Conservation (phyloP, 257 asterid species). For the Cynanchum wilfordii region DNA sequence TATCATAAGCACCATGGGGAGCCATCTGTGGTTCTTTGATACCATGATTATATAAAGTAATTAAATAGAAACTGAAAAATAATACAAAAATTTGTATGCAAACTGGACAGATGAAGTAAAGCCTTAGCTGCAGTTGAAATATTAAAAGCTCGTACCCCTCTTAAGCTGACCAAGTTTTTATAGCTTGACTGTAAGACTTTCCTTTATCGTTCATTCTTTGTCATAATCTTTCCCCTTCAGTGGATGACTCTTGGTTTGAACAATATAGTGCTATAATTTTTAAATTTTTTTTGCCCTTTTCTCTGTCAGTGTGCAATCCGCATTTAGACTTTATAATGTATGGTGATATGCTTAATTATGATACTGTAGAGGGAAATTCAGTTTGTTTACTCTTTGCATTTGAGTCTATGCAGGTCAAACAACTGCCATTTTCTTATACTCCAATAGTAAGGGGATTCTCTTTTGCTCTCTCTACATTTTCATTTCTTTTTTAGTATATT, state of each 20-base stretch:
- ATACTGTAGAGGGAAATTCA: background rate
- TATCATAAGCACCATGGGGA: too few species aligned
- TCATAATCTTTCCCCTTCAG: background rate
- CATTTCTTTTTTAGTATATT: background rate
- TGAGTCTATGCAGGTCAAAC: slow-evolving; percentile 50
- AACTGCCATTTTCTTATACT: slow-evolving; percentile 20
- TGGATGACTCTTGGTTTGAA: background rate
- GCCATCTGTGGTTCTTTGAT: background rate
- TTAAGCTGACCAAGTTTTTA: background rate
- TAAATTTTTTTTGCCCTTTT: background rate
- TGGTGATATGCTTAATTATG: background rate
- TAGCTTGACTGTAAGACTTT: background rate
- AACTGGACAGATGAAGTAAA: background rate
- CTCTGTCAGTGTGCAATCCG: background rate
- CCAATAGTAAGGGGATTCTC: slow-evolving; percentile 35
- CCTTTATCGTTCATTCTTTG: background rate
- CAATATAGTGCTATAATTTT: background rate
- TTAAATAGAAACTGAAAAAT: background rate
- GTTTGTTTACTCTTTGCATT: slow-evolving; percentile 15
- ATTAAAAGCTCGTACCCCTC: background rate
- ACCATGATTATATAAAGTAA: background rate
- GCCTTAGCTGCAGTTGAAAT: background rate
- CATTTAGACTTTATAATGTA: background rate
- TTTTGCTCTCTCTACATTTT: background rate
- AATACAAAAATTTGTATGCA: background rate